Conservation (phyloP, 768 basidiomycete genomes). For the Cystoderma amianthinum region DNA sequence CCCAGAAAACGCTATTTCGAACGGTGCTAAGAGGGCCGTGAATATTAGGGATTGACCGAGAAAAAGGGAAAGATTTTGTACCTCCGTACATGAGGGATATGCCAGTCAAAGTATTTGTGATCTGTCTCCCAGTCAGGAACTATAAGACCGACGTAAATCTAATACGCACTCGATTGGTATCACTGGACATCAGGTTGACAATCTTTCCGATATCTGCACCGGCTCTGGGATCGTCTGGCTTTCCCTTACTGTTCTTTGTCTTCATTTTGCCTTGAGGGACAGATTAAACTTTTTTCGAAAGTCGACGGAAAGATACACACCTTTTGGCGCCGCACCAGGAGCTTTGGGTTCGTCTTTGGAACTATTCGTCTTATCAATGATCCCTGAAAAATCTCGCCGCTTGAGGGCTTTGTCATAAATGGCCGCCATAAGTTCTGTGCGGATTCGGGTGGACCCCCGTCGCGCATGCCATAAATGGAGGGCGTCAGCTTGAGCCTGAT, state of each 20-base stretch:
- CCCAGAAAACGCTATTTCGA: slow-evolving; percentile 70
- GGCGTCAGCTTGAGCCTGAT: slow-evolving; percentile 55
- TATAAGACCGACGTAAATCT: background rate
- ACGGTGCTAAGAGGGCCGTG: slow-evolving; percentile 44
- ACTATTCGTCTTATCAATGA: slow-evolving; percentile 45
- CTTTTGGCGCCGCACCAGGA: no score
- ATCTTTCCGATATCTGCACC: slow-evolving; percentile 89
- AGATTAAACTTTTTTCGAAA: background rate
- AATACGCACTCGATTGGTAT: slow-evolving; percentile 52
- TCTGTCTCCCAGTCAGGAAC: slow-evolving; percentile 21
- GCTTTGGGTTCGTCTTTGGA: slow-evolving; percentile 19
- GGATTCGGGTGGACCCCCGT: slow-evolving; percentile 66
- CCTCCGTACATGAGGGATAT: slow-evolving; percentile 66
- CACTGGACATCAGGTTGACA: slow-evolving; percentile 83
- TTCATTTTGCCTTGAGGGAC: slow-evolving; percentile 17
- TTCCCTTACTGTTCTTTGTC: slow-evolving; percentile 26
- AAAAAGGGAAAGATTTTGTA: slow-evolving; percentile 14
- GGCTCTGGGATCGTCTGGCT: slow-evolving; percentile 52
- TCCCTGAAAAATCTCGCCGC: slow-evolving; percentile 77
- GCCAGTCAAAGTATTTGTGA: slow-evolving; percentile 45
- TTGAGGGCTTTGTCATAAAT: slow-evolving; percentile 88
- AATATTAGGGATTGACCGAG: background rate
- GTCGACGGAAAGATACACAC: background rate
- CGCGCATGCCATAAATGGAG: slow-evolving; percentile 79
- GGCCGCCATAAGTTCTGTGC: slow-evolving; percentile 74